Evolutionary conservation across 2,329 filamentous ascomycete species (phyloP).

Genomic region (Talaromyces sp.): DNA sequence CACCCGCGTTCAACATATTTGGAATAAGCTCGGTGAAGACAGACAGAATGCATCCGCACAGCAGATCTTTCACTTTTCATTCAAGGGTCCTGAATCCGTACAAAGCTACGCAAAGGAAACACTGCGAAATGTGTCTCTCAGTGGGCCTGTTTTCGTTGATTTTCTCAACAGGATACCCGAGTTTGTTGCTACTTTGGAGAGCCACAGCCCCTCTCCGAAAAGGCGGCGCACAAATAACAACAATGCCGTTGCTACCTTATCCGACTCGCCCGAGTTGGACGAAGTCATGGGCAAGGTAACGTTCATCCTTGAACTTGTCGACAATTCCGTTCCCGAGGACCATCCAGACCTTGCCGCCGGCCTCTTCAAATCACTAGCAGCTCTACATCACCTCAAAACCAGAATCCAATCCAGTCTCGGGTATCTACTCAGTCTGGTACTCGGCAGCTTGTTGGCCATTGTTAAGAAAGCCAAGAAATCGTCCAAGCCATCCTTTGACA

Average conservation of each 20-base stretch:
- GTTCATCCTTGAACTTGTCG: conserved; percentile 83
- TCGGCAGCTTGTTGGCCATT: conserved; percentile 79
- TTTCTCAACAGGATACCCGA: conserved; percentile 75
- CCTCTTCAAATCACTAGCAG: conserved; percentile 80
- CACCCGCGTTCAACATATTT: conserved; percentile 67
- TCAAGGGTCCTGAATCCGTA: conserved; percentile 33
- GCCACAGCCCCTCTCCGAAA: conserved; percentile 72
- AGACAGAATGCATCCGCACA: conserved; percentile 38
- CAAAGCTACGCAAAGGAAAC: conserved; percentile 57
- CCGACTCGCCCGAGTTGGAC: conserved; percentile 64
- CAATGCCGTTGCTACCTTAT: conserved; percentile 61
- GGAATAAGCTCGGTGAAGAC: conserved; percentile 53
- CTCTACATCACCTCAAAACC: conserved; percentile 79
- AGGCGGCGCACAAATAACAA: conserved; percentile 74
- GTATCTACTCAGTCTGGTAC: conserved; percentile 81
- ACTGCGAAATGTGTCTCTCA: conserved; percentile 69
- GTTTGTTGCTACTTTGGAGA: conserved; percentile 66
- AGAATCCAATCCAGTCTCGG: conserved; percentile 82
- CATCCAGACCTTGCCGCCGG: conserved; percentile 73
- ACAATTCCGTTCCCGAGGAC: conserved; percentile 71
- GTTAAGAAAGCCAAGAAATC: conserved; percentile 66
- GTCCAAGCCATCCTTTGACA: conserved; percentile 61
- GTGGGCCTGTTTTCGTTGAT: conserved; percentile 67
- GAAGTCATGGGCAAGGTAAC: conserved; percentile 73
- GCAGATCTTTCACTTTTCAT: conserved; percentile 43